Evolutionary conservation across 768 basidiomycete species (phyloP), one percentile per base, ranked within the genome.

Genomic region (Termitomyces sp.): DNA sequence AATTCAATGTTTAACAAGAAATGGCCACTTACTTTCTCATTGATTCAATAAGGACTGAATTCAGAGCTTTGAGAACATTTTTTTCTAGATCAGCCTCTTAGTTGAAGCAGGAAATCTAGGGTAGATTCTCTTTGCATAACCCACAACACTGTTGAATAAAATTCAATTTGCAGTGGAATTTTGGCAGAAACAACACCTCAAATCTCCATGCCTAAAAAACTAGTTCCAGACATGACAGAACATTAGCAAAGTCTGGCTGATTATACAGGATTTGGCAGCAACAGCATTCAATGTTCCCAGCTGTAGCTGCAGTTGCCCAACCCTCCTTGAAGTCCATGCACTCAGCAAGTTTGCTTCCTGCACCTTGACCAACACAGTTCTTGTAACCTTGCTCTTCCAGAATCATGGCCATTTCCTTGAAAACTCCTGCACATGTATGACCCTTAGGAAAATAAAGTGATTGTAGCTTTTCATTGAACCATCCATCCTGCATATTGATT

Each of bases 361-460:
- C 62, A 63, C 51, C 64, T 14, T 59, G 72, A 41, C n/a, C 41
- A 40, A 40, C n/a, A 40, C 17, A 40, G 7, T 40, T 40, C 10
- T 40, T 40, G 5, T n/a, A 40, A 40, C n/a, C 38, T n/a, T 17
- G 67, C 51, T 67, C 72, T 21, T 66, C 23, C 6, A 77, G 62
- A 49, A 76, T 72, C 0, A 52, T 32, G 2, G 60, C 70, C 74
- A 77, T 79, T 7, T 75, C 77, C 60, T 78, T 78, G 65, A 76
- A 78, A 0, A 63, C 19, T 0, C 72, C 71, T 1, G 61, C 55
- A 25, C 14, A n/a, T 14, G 53, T 32, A 52, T 75, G 54, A 47
- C 73, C 66, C 0, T 56, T 55, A 2, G 68, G 69, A 49, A 64
- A 77, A 54, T 75, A 77, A 17, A 75, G 48, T 4, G 48, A 21